phyloP scores from a whole-genome alignment of 73 alveolate genomes.

The Loxodes magnus region DNA sequence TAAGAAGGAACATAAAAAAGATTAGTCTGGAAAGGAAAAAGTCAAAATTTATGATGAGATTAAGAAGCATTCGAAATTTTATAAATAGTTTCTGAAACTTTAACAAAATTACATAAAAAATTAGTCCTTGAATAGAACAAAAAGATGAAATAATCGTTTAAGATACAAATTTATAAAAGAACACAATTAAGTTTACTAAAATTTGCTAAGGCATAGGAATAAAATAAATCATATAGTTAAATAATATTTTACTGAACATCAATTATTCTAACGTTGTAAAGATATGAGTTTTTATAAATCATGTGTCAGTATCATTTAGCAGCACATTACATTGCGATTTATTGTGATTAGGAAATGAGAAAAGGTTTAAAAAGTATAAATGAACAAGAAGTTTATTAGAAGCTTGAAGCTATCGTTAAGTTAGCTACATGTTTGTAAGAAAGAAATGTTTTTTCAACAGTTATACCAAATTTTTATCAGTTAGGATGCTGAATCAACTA shows the following conservation, averaged over 20 bases:
- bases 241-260: slow-evolving; percentile 49
- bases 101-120: too few relatives aligned
- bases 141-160: too few relatives aligned
- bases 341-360: slow-evolving; percentile 62
- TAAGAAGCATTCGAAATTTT: too few relatives aligned
- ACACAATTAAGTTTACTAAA: slow-evolving; percentile 61
- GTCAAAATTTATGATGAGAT: too few relatives aligned
- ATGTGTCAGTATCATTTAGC: slow-evolving; percentile 50
- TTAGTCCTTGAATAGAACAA: too few relatives aligned
- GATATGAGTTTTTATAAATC: slow-evolving; percentile 42
- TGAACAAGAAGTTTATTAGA: slow-evolving; percentile 40
- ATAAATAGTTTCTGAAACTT: too few relatives aligned
- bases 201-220: slow-evolving; percentile 46
- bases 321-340: slow-evolving; percentile 68
- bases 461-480: slow-evolving; percentile 42
- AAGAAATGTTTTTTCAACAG: slow-evolving; percentile 53
- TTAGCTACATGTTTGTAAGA: slow-evolving; percentile 57
- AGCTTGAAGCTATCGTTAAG: slow-evolving; percentile 51
- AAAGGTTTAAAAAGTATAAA: slow-evolving; percentile 65
- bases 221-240: slow-evolving; percentile 67
- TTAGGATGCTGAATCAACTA: slow-evolving; percentile 49
- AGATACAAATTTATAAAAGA: slow-evolving; percentile 49
- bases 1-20: too few relatives aligned
- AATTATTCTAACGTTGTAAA: slow-evolving; percentile 33
- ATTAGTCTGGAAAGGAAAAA: too few relatives aligned